Base-by-base conservation (phyloP, 805 yeast species). In the Pichia membranifaciens region DNA sequence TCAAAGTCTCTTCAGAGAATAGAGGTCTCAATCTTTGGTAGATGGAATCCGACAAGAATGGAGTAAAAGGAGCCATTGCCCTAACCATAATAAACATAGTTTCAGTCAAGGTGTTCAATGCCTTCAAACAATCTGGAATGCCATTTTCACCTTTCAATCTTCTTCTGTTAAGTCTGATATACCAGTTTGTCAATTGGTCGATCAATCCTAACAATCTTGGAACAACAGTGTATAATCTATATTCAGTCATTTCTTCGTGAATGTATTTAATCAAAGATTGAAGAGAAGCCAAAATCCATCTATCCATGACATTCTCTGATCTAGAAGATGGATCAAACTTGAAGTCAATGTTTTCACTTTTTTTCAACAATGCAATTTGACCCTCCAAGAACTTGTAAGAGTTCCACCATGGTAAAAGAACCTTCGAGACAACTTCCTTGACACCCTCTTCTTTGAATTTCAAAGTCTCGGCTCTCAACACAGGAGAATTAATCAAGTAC, bases 1-100 rank as follows among this genome's bases (percentile, higher is more conserved):
- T 55, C 67, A 86, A 73, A 22, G 77, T 77, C 36, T 76, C 82
- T 16, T 73, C 76, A n/a, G 76, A 67, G 68, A 83, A 84, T 57
- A 70, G 79, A 41, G 70, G 72, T 61, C 74, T 78, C 70, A 93
- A 71, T 67, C 79, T 81, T 64, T 79, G 84, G 71, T 90, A 93
- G 58, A 93, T 86, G 60, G 79, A 80, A 62, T 93, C 99, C 43
- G 98, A 75, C 67, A 95, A 75, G 76, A 84, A 95, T 55, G 99
- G 99, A 45, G 98, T 90, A 72, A 93, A 93, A 55, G 99, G 99
- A 49, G 98, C 98, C 97, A 93, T 91, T 42, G 96, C 95, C 65
- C 97, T 82, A 44, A 81, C 84, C 61, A 93, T 81, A 40, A 88
- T 87, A 67, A 86, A 85, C 58, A 90, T 74, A 31, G 93, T 96